Conservation (phyloP, 1,284 basidiomycete genomes). For the Apiotrichum sp. region DNA sequence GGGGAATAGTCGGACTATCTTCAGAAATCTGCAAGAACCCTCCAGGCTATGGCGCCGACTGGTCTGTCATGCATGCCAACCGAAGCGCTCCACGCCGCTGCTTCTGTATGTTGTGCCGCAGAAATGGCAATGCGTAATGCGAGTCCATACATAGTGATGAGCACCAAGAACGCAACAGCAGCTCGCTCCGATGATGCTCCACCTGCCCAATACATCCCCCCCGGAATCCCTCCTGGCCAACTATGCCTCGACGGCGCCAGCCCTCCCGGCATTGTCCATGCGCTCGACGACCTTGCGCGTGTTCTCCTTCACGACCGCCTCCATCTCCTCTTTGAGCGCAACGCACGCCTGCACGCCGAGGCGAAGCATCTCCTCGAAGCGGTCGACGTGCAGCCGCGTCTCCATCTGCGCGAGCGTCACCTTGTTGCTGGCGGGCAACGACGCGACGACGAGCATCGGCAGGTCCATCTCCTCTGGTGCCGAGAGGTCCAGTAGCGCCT, state of each 20-base stretch:
- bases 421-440: slow-evolving; percentile 74
- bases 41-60: too few relatives aligned
- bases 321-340: slow-evolving; percentile 81
- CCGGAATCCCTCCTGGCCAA: neutral
- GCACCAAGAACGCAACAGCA: too few relatives aligned
- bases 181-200: too few relatives aligned
- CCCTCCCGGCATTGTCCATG: slow-evolving; percentile 20
- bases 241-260: slow-evolving; percentile 2
- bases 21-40: too few relatives aligned
- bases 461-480: slow-evolving; percentile 83
- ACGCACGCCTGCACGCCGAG: slow-evolving; percentile 70
- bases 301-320: slow-evolving; percentile 59
- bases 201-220: neutral
- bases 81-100: too few relatives aligned
- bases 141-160: too few relatives aligned
- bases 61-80: too few relatives aligned
- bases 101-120: too few relatives aligned
- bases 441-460: slow-evolving; percentile 78
- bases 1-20: too few relatives aligned
- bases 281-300: slow-evolving; percentile 57
- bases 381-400: slow-evolving; percentile 84
- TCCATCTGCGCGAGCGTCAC: slow-evolving; percentile 88
- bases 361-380: slow-evolving; percentile 81
- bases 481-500: slow-evolving; percentile 77
- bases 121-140: too few relatives aligned